Evolutionary conservation across 495 filamentous ascomycete genomes (phyloP), one percentile per base, ranked within the genome.

Genomic region (Saxophila tyrrhenica): DNA sequence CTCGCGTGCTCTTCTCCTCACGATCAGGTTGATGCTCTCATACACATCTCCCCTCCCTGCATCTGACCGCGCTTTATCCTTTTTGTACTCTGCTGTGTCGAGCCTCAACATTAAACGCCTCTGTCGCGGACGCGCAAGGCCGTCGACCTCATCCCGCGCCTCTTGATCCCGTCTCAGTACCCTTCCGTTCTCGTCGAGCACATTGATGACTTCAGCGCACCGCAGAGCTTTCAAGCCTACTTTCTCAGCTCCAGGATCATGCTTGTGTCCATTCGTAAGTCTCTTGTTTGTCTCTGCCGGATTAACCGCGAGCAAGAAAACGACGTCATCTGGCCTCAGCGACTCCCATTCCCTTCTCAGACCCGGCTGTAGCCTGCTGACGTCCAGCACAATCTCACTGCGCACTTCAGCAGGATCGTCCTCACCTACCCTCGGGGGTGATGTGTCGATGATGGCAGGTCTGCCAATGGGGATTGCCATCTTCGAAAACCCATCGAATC

Each of bases 341-440:
- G 83, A 78, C 58, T 99, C 92, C 92, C 92, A 99, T 62, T 97
- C 92, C 59, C 75, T 78, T 50, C 87, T 79, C 39, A 94, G 71
- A 41, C 82, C 74, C 25, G 87, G 84, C 42, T 81, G 76, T 16
- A 95, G 70, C 41, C 82, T 81, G 56, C 82, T 85, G 25, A 95
- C 78, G 65, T 99, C 90, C 21, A 97, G 76, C n/a, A 78, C 78
- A 42, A 97, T 81, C 68, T 99, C 94, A 13, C 87, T 89, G 51
- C 84, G 77, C 25, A 97, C 88, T 57, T 81, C 77, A 3, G 89
- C 84, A n/a, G 92, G 94, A 25, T 84, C 82, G 32, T 84, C 76
- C 42, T 87, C 83, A 16, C 94, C 92, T 46, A 99, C 92, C 39
- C 81, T 81, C 16, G 92, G 77, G 1, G 87, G 89, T 3, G 83